These are phyloP conservation scores for Sutorius eximius DNA, from an alignment of 1,284 basidiomycete species.

Conservation along the genomic window DNA sequence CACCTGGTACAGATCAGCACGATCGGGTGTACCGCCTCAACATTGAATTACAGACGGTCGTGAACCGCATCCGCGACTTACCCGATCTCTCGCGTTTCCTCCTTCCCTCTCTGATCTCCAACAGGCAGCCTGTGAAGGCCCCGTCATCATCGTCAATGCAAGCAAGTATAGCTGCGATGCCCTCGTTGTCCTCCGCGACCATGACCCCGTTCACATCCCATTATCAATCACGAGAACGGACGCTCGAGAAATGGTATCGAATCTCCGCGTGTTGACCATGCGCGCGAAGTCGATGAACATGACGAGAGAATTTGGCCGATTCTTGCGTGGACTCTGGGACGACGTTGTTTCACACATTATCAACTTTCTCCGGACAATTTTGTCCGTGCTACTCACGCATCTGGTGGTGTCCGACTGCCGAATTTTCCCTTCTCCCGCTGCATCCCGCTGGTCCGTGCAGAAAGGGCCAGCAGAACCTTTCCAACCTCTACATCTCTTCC, in stretches of 20 bases:
- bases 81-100: too few relatives aligned
- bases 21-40: too few relatives aligned
- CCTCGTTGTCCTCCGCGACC: neutral
- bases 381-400: slow-evolving; percentile 26
- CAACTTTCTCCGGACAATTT: slow-evolving; percentile 8
- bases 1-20: too few relatives aligned
- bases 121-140: too few relatives aligned
- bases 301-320: neutral
- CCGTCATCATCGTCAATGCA: neutral
- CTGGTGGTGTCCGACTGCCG: slow-evolving; percentile 40
- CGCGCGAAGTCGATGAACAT: neutral
- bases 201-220: neutral
- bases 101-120: too few relatives aligned
- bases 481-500: slow-evolving; percentile 32
- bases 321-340: slow-evolving; percentile 30
- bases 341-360: slow-evolving; percentile 26
- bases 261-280: neutral
- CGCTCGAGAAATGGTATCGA: neutral
- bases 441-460: slow-evolving; percentile 29
- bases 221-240: neutral
- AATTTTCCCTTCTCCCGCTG: neutral
- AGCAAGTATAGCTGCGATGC: neutral
- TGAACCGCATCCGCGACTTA: too few relatives aligned
- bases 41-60: too few relatives aligned
- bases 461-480: slow-evolving; percentile 13